Evolutionary conservation across 179 eudicot genomes (phyloP).

Genomic region (Pouteria campechiana): DNA sequence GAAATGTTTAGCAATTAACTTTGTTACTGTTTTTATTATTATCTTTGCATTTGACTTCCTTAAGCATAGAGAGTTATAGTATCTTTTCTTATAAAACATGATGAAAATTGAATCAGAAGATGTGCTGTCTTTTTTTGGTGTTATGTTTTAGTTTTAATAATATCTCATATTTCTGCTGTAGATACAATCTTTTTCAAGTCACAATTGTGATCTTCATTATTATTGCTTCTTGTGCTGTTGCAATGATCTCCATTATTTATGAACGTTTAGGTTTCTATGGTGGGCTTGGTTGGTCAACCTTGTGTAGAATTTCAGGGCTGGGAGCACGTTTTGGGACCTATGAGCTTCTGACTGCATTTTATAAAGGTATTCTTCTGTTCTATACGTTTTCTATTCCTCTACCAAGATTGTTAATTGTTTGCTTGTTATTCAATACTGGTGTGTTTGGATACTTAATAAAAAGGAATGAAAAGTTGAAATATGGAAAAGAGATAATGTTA

Average conservation of each 20-base stretch:
- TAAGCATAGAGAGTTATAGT: no score
- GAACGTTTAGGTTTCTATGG: conserved; percentile 41
- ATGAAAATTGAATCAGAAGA: background rate
- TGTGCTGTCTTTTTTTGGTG: background rate
- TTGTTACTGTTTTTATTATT: no score
- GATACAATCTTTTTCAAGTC: no score
- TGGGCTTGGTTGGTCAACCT: conserved; percentile 63
- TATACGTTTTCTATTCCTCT: conserved; percentile 1
- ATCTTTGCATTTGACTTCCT: no score
- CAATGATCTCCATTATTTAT: background rate
- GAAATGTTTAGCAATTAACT: no score
- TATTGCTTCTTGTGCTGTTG: background rate
- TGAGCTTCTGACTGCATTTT: conserved; percentile 71
- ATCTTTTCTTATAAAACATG: no score
- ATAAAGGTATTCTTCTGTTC: conserved; percentile 29
- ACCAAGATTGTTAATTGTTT: background rate
- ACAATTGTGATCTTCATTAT: background rate
- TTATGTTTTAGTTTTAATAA: background rate
- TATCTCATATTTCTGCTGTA: background rate
- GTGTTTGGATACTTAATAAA: background rate
- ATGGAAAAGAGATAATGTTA: background rate
- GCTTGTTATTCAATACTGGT: background rate
- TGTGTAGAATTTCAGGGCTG: conserved; percentile 56
- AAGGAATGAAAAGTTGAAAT: background rate
- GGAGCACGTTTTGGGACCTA: conserved; percentile 80